phyloP scores from a whole-genome alignment of 2,329 filamentous ascomycete genomes.

The Fusarium palustre region DNA sequence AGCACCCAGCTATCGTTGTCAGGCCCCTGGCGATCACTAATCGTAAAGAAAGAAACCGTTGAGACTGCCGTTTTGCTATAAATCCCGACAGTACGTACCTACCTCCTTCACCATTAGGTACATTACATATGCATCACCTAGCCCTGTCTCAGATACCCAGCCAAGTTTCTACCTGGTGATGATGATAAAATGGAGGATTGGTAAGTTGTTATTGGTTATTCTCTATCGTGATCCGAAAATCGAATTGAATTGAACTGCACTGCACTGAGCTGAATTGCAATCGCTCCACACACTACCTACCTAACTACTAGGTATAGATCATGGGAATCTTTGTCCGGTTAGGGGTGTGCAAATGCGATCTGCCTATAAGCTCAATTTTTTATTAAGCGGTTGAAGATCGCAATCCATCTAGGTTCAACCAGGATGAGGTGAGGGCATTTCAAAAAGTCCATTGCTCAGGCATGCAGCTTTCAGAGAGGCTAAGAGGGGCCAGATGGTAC shows the following conservation, averaged over 20 bases:
- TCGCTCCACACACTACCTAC: not conserved
- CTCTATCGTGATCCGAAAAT: not conserved
- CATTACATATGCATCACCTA: not conserved
- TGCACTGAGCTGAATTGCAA: not conserved
- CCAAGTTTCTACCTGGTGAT: no score
- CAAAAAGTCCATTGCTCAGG: slow-evolving; percentile 22
- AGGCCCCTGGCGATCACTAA: slow-evolving; percentile 44
- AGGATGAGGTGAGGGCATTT: slow-evolving; percentile 23
- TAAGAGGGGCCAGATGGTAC: not conserved
- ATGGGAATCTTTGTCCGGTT: not conserved
- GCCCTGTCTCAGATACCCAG: not conserved
- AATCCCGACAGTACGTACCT: slow-evolving; percentile 5
- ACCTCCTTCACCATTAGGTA: not conserved
- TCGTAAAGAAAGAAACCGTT: slow-evolving; percentile 37
- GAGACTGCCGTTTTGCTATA: slow-evolving; percentile 20
- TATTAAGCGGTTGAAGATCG: slow-evolving; percentile 30
- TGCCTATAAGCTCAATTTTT: slow-evolving; percentile 17
- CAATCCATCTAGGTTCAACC: slow-evolving; percentile 25
- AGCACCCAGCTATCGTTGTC: no score
- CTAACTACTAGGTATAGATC: not conserved
- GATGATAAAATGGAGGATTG: not conserved
- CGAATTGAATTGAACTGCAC: not conserved
- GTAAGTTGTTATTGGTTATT: not conserved
- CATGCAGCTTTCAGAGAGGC: slow-evolving; percentile 18
- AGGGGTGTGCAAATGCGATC: slow-evolving; percentile 4